These are phyloP conservation scores for Rhodotorula sphaerocarpa DNA, from an alignment of 768 basidiomycete species.

Conservation along the genomic window DNA sequence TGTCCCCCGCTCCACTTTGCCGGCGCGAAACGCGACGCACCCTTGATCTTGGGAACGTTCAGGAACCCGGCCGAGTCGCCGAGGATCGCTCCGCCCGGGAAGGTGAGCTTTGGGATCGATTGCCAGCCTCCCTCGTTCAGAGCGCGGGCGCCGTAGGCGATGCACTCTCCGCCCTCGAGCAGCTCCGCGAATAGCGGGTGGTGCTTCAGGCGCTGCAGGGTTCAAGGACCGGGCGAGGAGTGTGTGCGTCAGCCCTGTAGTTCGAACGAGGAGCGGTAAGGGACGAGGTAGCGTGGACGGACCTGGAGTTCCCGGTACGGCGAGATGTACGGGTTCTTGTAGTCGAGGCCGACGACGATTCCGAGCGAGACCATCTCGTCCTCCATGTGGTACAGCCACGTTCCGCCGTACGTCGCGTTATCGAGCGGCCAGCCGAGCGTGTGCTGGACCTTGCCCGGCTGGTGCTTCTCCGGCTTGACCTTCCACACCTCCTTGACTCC, in stretches of 20 bases:
- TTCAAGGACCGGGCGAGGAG: conserved; percentile 33
- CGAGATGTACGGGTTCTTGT: conserved; percentile 81
- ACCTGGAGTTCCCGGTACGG: conserved; percentile 92
- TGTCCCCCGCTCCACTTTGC: too few species aligned
- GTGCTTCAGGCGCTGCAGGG: conserved; percentile 77
- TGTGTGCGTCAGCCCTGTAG: not conserved
- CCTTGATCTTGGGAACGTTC: conserved; percentile 96
- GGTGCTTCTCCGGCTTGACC: conserved; percentile 58
- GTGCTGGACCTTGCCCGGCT: conserved; percentile 78
- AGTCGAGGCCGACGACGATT: conserved; percentile 86
- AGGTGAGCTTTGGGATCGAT: conserved; percentile 69
- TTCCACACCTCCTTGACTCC: conserved; percentile 98
- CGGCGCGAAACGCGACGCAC: too few species aligned
- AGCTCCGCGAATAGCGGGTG: conserved; percentile 84
- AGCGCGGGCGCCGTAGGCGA: conserved; percentile 82
- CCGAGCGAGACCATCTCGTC: conserved; percentile 82
- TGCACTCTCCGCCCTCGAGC: conserved; percentile 63
- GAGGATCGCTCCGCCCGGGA: conserved; percentile 93
- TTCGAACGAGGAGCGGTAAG: conserved; percentile 10
- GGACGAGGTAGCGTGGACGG: conserved; percentile 32
- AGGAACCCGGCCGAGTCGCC: conserved; percentile 95
- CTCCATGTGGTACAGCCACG: conserved; percentile 92
- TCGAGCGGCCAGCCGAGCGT: conserved; percentile 90
- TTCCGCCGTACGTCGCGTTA: conserved; percentile 72
- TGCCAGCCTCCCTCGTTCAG: conserved; percentile 92